Conservation (phyloP, 768 basidiomycete species). For the Tricholoma saponaceum region DNA sequence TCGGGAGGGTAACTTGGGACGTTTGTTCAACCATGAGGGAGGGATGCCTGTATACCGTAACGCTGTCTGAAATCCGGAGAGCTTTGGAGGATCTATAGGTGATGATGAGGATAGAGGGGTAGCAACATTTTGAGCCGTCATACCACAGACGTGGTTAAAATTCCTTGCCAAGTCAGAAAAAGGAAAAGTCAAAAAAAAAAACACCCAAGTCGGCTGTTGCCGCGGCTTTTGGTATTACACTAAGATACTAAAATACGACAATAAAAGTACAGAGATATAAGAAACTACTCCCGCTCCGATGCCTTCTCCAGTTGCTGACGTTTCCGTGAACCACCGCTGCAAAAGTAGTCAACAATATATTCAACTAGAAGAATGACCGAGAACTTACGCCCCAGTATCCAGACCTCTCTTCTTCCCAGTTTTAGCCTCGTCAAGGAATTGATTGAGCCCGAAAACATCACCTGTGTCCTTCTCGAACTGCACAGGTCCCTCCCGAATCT, state of each 20-base stretch:
- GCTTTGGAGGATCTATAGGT: conserved; percentile 14
- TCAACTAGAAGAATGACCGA: background rate
- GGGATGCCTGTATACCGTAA: conserved; percentile 67
- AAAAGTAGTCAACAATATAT: background rate
- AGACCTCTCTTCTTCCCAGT: conserved; percentile 88
- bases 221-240: no score
- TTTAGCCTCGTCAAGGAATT: conserved; percentile 97
- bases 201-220: background rate
- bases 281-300: conserved; percentile 30
- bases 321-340: conserved; percentile 58
- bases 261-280: conserved; percentile 2
- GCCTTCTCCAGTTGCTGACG: conserved; percentile 67
- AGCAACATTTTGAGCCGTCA: conserved; percentile 20
- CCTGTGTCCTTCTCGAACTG: conserved; percentile 97
- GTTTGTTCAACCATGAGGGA: conserved; percentile 76
- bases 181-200: background rate
- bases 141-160: conserved; percentile 13
- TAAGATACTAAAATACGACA: background rate
- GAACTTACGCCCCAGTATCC: conserved; percentile 67
- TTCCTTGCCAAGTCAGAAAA: background rate
- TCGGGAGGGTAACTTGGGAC: conserved; percentile 82
- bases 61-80: conserved; percentile 58
- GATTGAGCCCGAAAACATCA: conserved; percentile 96
- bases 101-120: conserved; percentile 11
- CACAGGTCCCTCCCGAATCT: conserved; percentile 88